Conservation (phyloP, 129 eudicot genomes). For the Centella asiatica region DNA sequence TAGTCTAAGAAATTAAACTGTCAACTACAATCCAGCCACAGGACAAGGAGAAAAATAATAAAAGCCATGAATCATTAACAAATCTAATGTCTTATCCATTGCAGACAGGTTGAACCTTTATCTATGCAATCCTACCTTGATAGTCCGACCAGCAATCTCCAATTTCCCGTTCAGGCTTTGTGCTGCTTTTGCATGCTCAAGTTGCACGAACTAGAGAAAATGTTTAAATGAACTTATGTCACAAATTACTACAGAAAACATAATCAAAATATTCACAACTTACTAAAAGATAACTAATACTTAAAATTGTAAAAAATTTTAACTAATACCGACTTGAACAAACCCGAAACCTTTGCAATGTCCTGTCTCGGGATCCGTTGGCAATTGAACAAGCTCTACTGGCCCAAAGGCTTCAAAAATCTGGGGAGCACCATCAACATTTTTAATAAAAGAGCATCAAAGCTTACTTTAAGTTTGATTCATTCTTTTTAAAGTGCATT, state of each 20-base stretch:
- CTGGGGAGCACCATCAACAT: slow-evolving; percentile 21
- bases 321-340: slow-evolving; percentile 66
- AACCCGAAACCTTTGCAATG: slow-evolving; percentile 98
- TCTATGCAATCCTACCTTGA: slow-evolving; percentile 66
- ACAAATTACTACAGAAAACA: background rate
- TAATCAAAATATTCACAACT: background rate
- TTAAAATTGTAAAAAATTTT: background rate
- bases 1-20: background rate
- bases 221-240: background rate
- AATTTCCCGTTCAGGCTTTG: slow-evolving; percentile 78
- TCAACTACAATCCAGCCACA: background rate
- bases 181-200: slow-evolving; percentile 73
- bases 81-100: no score
- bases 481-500: background rate
- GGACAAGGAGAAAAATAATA: background rate
- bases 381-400: slow-evolving; percentile 93
- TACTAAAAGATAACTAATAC: background rate
- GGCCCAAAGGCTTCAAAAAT: slow-evolving; percentile 98
- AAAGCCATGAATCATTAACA: background rate
- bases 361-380: slow-evolving; percentile 89
- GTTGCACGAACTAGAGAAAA: background rate
- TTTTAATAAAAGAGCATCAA: background rate
- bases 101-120: no score
- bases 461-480: background rate
- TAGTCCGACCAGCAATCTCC: slow-evolving; percentile 86